Base-by-base conservation (phyloP, 805 yeast genomes). In the Gaillardinia entomophila region DNA sequence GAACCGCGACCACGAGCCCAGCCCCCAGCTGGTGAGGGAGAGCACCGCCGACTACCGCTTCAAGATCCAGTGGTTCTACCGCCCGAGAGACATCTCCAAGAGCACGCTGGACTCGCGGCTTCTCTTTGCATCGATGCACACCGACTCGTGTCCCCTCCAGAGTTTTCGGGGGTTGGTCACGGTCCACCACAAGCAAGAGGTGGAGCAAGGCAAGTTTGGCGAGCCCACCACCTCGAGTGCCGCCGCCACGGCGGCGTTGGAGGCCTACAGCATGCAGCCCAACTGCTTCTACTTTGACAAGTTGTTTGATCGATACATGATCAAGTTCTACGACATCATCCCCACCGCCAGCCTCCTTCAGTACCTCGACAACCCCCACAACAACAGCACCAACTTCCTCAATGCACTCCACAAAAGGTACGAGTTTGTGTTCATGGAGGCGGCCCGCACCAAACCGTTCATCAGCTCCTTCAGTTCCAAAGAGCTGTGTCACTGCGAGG, bases 51-150 rank as follows among this genome's bases (percentile, higher is more conserved):
- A 68, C 31, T 82, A 66, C 52, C 51, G 59, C 37, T 75, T 86
- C 43, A 79, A 78, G 39, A 79, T 90, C 42, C 89, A 89, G 57
- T 89, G 97, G 97, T 82, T 81, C 56, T 86, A 87, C 51, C 68
- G 98, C 31, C 90, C 96, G 1, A 61, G 89, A 36, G 97, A 88
- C 51, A 81, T 89, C 24, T 77, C 82, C 36, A 75, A 80, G 34
- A 69, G 72, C 17, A 59, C 81, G 2, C 51, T 66, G 3, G 95
- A 88, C 55, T 72, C 96, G 7, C 68, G 98, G 34, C 55, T 84
- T 30, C 57, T 90, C 6, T 87, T 69, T 51, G 92, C 92, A 0
- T 83, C 96, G 0, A 75, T 87, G 78, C 95, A 89, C 50, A 74
- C 84, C 18, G 96, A 85, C 53, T 62, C 75, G 5, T 86, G 96